Base-by-base conservation (phyloP, 768 basidiomycete genomes). In the Neoboletus brunneissimus region DNA sequence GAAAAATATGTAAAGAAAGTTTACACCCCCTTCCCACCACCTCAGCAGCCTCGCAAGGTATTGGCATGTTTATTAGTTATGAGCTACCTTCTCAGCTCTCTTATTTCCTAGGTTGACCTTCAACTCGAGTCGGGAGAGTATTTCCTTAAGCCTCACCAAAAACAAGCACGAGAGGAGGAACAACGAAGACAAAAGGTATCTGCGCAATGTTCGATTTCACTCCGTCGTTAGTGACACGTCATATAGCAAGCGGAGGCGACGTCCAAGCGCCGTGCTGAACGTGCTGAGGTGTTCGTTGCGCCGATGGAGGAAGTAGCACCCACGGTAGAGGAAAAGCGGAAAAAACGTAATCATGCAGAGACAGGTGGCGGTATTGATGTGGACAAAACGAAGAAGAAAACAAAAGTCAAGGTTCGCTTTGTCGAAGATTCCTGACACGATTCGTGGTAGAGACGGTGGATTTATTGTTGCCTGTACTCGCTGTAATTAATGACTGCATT, bases 1-100 rank as follows among this genome's bases (percentile, higher is more conserved):
- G 75, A 80, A 47, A 82, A 85, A 64, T 77, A 76, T 22, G 79
- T 83, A 64, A 96, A 95, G 84, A 96, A 96, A 72, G 79, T 86
- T 16, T 98, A 98, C 73, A 98, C 97, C n/a, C 97, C 97, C 2
- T 99, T 98, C 84, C 97, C 97, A 37, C 97, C 97, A 32, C 77
- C 95, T 9, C 97, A 98, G 68, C 80, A 84, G 56, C 96, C 95
- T 37, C 86, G 93, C 64, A 98, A 98, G 81, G 91, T 91, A 64
- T 53, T 73, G 48, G 1, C n/a, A 37, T 46, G 1, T 41, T n/a
- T 51, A 11, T 37, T 27, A 32, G 45, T 16, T 37, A 27, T 13
- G 22, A 50, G 12, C 51, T 32, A 32, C 57, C 3, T 47, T 51
- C 53, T 66, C 38, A 66, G 13, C 13, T 12, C 20, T 40, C 32